A percentile compares a stretch with the other conserved stretches of the same genome.
These are phyloP conservation scores for Ustilago sp. DNA, from an alignment of 1,284 basidiomycete species.

Conservation along the genomic window DNA sequence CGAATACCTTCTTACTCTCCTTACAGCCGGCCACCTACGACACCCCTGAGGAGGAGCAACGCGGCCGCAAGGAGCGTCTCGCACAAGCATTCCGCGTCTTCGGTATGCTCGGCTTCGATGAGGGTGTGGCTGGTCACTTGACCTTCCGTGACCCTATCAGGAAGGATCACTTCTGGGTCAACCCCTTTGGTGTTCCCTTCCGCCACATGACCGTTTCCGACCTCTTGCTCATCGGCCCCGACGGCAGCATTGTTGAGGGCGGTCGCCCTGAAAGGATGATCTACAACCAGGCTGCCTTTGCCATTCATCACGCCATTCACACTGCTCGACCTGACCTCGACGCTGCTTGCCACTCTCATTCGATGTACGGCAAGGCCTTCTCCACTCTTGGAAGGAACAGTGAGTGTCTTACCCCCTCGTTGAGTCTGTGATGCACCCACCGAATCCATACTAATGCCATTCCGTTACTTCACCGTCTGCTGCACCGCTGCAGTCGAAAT, in stretches of 20 bases:
- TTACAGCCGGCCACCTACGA: slow-evolving; percentile 69
- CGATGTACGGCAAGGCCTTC: slow-evolving; percentile 75
- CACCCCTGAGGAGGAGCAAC: slow-evolving; percentile 72
- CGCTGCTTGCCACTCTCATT: slow-evolving; percentile 78
- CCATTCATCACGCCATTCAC: slow-evolving; percentile 75
- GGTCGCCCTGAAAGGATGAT: slow-evolving; percentile 56
- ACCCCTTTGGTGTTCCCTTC: slow-evolving; percentile 59
- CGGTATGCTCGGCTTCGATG: slow-evolving; percentile 75
- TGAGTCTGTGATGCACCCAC: background rate
- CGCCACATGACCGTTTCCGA: slow-evolving; percentile 55
- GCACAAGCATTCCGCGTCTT: slow-evolving; percentile 74
- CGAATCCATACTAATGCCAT: background rate
- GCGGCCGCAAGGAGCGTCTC: slow-evolving; percentile 74
- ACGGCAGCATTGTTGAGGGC: slow-evolving; percentile 53
- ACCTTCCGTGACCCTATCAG: slow-evolving; percentile 75
- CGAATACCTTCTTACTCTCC: background rate
- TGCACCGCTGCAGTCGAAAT: slow-evolving; percentile 68
- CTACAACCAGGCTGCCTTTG: slow-evolving; percentile 72
- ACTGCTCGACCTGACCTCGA: slow-evolving; percentile 76
- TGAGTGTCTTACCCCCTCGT: slow-evolving; percentile 5
- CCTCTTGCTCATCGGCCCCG: slow-evolving; percentile 56
- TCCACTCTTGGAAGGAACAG: slow-evolving; percentile 75
- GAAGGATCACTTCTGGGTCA: slow-evolving; percentile 74
- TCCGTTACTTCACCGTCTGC: background rate
- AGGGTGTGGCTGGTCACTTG: slow-evolving; percentile 74